These are phyloP conservation scores for Cercospora brassicicola DNA, from an alignment of 2,329 filamentous ascomycete genomes.

Conservation along the genomic window DNA sequence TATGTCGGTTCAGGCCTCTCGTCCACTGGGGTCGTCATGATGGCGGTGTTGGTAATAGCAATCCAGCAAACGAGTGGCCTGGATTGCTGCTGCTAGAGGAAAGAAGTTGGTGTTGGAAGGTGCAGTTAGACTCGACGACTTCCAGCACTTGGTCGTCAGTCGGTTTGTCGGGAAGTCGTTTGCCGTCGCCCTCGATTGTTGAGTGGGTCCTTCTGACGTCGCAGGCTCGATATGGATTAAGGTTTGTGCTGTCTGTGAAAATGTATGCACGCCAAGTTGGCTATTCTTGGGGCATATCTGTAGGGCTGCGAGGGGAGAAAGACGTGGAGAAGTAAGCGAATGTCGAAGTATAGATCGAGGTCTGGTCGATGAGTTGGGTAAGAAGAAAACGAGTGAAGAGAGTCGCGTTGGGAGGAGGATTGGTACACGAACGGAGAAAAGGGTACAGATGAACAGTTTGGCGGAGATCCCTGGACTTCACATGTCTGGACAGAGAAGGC, in stretches of 20 bases:
- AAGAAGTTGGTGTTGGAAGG: neutral
- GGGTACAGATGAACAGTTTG: neutral
- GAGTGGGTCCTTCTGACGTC: conserved; percentile 16
- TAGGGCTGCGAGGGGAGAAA: neutral
- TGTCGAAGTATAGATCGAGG: neutral
- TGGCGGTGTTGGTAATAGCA: conserved; percentile 1
- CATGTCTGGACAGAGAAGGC: neutral
- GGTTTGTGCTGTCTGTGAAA: neutral
- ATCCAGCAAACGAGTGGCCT: conserved; percentile 21
- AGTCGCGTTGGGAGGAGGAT: neutral
- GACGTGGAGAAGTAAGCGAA: neutral
- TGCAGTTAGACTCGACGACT: conserved; percentile 6
- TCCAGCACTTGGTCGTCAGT: conserved; percentile 27
- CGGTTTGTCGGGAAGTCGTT: neutral
- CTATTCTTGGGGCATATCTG: neutral
- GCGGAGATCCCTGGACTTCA: neutral
- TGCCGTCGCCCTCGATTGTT: conserved; percentile 1
- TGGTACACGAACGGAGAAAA: neutral
- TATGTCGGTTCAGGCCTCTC: conserved; percentile 41
- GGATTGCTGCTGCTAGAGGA: neutral
- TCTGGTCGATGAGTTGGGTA: neutral
- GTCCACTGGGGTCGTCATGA: conserved; percentile 40
- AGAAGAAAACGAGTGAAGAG: neutral
- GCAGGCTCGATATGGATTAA: neutral
- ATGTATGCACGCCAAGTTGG: neutral